Conservation (phyloP, 192 early-diverging fungal genomes). For the Diversispora epigaea region DNA sequence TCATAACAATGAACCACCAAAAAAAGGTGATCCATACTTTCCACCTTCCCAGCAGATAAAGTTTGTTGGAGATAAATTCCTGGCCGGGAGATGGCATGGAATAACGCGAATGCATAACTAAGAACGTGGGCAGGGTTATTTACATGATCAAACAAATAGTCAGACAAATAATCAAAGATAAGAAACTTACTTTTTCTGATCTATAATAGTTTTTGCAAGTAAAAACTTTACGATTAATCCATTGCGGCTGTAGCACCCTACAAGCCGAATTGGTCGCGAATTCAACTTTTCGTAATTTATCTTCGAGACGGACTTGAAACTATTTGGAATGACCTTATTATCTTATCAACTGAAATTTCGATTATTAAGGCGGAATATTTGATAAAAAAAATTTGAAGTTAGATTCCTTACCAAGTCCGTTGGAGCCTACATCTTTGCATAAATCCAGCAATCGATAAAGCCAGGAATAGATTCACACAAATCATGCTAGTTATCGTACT, state of each 20-base stretch:
- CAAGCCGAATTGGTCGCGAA: neutral
- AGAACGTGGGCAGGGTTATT: too few relatives aligned
- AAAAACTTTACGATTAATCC: constrained; percentile 25
- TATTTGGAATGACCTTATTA: constrained; percentile 20
- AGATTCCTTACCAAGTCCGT: too few relatives aligned
- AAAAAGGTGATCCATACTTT: neutral
- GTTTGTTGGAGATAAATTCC: constrained; percentile 17
- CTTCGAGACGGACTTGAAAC: constrained; percentile 26
- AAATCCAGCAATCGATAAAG: too few relatives aligned
- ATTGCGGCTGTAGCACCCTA: constrained; percentile 19
- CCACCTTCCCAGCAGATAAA: neutral
- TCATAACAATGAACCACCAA: constrained; percentile 35
- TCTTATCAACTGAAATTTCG: constrained; percentile 25
- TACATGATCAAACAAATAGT: too few relatives aligned
- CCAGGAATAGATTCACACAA: too few relatives aligned
- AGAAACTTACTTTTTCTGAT: constrained; percentile 19
- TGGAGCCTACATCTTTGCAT: too few relatives aligned
- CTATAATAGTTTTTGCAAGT: constrained; percentile 11
- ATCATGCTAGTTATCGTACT: too few relatives aligned
- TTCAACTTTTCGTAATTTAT: constrained; percentile 23
- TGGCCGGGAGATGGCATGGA: neutral
- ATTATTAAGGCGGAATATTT: too few relatives aligned
- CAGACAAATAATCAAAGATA: too few relatives aligned
- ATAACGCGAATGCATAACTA: neutral
- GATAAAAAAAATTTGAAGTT: too few relatives aligned